Conservation (phyloP, 345 rosid species). For the Aquilaria sinensis region DNA sequence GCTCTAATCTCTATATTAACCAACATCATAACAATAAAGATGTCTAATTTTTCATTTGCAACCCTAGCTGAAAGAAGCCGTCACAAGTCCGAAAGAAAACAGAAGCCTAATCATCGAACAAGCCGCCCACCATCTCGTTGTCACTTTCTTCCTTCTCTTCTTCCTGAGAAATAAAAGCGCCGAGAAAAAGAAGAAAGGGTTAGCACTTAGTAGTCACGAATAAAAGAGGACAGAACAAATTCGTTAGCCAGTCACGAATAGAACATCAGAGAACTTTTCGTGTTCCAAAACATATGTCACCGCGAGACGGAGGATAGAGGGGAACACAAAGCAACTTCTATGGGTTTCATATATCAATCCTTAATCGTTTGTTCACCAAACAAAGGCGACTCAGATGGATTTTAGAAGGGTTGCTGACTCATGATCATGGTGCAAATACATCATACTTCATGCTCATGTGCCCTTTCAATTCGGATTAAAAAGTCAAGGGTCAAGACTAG, state of each 20-base stretch:
- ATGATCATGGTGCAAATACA: too few relatives aligned
- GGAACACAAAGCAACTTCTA: constrained; percentile 3
- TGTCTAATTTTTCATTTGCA: too few relatives aligned
- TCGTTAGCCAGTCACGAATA: background rate
- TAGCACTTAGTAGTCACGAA: too few relatives aligned
- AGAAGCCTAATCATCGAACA: constrained; percentile 33
- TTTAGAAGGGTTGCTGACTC: too few relatives aligned
- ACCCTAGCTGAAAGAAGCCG: too few relatives aligned
- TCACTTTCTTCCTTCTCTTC: constrained; percentile 49
- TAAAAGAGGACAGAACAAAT: background rate
- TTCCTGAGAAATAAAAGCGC: constrained; percentile 19
- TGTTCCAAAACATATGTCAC: constrained; percentile 26
- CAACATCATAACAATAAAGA: too few relatives aligned
- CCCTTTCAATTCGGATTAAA: too few relatives aligned
- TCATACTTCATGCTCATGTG: too few relatives aligned
- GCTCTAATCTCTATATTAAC: too few relatives aligned
- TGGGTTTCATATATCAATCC: too few relatives aligned
- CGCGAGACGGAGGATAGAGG: constrained; percentile 22
- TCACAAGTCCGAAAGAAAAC: background rate
- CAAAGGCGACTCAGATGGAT: too few relatives aligned
- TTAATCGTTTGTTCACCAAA: too few relatives aligned
- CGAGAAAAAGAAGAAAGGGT: background rate
- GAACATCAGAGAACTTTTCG: constrained; percentile 8
- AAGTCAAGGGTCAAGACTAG: constrained; percentile 24
- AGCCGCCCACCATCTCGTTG: constrained; percentile 45